These are phyloP conservation scores for Amanita subjunquillea DNA, from an alignment of 768 basidiomycete species.

Conservation along the genomic window DNA sequence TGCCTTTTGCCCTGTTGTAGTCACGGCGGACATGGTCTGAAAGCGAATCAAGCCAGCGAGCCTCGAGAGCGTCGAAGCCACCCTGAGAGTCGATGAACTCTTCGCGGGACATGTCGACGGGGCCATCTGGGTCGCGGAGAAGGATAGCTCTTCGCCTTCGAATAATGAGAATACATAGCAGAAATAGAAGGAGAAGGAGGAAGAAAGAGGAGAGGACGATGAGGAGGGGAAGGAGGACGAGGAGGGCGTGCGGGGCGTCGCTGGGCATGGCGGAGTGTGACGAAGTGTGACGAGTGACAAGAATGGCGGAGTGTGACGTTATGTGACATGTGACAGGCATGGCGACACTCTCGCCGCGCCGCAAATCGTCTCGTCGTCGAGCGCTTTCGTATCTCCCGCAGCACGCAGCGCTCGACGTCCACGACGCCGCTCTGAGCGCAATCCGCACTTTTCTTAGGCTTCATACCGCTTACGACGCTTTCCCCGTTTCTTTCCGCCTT, in stretches of 20 bases:
- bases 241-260: conserved; percentile 48
- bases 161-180: conserved; percentile 81
- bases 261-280: background rate
- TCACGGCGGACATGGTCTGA: conserved; percentile 53
- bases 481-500: conserved; percentile 92
- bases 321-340: conserved; percentile 9
- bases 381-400: conserved; percentile 41
- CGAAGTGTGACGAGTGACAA: background rate
- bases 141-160: conserved; percentile 68
- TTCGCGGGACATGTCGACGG: conserved; percentile 86
- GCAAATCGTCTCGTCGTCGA: conserved; percentile 47
- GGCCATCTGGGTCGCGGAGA: conserved; percentile 82
- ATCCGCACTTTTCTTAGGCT: conserved; percentile 80
- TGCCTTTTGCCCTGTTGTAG: conserved; percentile 86
- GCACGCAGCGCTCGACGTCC: conserved; percentile 46
- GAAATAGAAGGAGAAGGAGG: conserved; percentile 85
- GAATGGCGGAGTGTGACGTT: background rate
- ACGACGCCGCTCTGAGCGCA: conserved; percentile 54
- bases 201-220: conserved; percentile 90
- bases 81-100: conserved; percentile 88
- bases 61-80: conserved; percentile 86
- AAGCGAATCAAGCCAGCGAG: conserved; percentile 85
- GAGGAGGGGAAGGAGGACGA: conserved; percentile 87
- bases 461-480: conserved; percentile 89
- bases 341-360: conserved; percentile 35